Conservation (phyloP, 768 basidiomycete species). For the Termitomyces sp. region DNA sequence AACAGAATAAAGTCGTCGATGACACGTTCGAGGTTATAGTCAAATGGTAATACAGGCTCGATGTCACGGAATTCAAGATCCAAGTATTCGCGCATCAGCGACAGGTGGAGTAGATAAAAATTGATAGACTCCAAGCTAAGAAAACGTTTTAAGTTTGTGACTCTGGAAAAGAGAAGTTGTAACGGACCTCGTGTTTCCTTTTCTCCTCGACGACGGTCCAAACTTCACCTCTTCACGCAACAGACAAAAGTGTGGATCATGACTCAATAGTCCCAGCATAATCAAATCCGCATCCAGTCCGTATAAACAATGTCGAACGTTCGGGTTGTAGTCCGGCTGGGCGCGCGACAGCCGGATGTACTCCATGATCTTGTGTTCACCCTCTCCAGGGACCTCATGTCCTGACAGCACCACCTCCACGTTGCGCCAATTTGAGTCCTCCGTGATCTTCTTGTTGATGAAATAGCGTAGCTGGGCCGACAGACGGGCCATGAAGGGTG, state of each 20-base stretch:
- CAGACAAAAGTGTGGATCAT: slow-evolving; percentile 98
- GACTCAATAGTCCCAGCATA: slow-evolving; percentile 95
- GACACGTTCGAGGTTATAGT: slow-evolving; percentile 87
- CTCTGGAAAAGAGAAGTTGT: background rate
- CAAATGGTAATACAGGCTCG: slow-evolving; percentile 64
- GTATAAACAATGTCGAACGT: slow-evolving; percentile 96
- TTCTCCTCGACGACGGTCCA: slow-evolving; percentile 77
- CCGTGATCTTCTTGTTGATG: slow-evolving; percentile 95
- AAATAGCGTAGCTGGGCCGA: slow-evolving; percentile 94
- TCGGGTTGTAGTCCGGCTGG: slow-evolving; percentile 94
- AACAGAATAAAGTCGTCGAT: slow-evolving; percentile 98
- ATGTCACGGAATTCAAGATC: slow-evolving; percentile 90
- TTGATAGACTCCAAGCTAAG: slow-evolving; percentile 70
- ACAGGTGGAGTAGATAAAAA: slow-evolving; percentile 94
- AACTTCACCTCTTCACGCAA: slow-evolving; percentile 98
- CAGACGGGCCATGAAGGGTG: slow-evolving; percentile 92
- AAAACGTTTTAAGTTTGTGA: background rate
- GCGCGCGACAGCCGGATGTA: slow-evolving; percentile 94
- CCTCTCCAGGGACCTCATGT: slow-evolving; percentile 98
- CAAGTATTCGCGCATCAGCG: slow-evolving; percentile 94
- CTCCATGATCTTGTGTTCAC: slow-evolving; percentile 99
- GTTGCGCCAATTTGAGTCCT: slow-evolving; percentile 93
- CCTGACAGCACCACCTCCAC: slow-evolving; percentile 93
- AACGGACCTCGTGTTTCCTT: slow-evolving; percentile 51
- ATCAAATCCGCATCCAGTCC: slow-evolving; percentile 98